phyloP scores from a whole-genome alignment of 495 filamentous ascomycete species.

The Penicillium soppii region DNA sequence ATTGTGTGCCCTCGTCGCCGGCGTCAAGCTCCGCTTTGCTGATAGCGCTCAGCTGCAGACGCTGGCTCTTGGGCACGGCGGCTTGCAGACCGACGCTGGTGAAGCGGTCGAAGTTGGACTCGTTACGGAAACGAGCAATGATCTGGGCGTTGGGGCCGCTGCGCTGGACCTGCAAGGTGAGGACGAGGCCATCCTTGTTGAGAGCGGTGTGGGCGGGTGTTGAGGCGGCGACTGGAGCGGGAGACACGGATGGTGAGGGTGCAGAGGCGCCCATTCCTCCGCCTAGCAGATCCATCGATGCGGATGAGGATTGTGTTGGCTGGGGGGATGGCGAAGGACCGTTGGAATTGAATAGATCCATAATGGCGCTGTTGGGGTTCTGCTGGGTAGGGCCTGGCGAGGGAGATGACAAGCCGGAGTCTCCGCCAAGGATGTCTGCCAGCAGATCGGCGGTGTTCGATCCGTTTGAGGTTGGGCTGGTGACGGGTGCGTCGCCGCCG shows the following conservation, averaged over 20 bases:
- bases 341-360: constrained; percentile 70
- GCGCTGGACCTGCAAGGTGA: constrained; percentile 80
- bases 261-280: constrained; percentile 45
- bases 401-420: constrained; percentile 52
- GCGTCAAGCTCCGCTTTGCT: constrained; percentile 71
- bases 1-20: constrained; percentile 81
- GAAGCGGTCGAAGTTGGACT: constrained; percentile 61
- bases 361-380: constrained; percentile 68
- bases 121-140: constrained; percentile 79
- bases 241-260: constrained; percentile 33
- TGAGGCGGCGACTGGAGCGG: constrained; percentile 40
- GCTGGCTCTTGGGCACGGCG: constrained; percentile 94
- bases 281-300: constrained; percentile 50
- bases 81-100: constrained; percentile 79
- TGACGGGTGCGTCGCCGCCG: constrained; percentile 68
- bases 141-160: constrained; percentile 71
- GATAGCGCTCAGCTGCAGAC: constrained; percentile 84
- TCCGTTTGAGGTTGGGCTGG: constrained; percentile 58
- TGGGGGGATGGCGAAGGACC: constrained; percentile 39
- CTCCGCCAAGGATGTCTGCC: constrained; percentile 71
- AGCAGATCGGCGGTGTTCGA: constrained; percentile 81
- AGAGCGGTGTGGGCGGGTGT: constrained; percentile 64
- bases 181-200: constrained; percentile 77
- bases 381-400: constrained; percentile 51
- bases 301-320: constrained; percentile 35